Evolutionary conservation across 306 rosid genomes (phyloP).

Genomic region (Ormosia semicastrata): DNA sequence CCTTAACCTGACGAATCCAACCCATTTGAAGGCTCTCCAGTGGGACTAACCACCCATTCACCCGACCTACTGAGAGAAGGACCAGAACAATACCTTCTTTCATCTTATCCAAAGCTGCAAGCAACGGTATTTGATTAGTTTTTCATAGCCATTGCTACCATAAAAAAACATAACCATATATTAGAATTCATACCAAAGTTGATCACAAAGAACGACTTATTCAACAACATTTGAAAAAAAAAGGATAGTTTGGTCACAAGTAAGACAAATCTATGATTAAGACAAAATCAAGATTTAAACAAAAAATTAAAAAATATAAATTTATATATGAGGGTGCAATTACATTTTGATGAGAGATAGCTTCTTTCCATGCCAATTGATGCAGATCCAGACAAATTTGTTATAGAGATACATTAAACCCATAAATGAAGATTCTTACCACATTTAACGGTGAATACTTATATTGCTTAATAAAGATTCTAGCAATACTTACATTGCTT

Average conservation of each 20-base stretch:
- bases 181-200: conserved; percentile 18
- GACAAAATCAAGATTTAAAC: conserved; percentile 1
- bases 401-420: background rate
- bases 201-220: background rate
- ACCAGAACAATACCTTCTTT: conserved; percentile 88
- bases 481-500: background rate
- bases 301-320: too few species aligned
- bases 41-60: too few species aligned
- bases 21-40: too few species aligned
- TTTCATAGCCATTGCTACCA: conserved; percentile 65
- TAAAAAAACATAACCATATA: background rate
- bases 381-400: background rate
- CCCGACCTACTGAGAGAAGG: too few species aligned
- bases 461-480: background rate
- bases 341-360: background rate
- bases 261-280: background rate
- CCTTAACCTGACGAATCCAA: too few species aligned
- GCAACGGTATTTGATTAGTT: conserved; percentile 63
- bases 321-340: background rate
- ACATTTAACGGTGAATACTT: too few species aligned
- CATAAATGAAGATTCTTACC: background rate
- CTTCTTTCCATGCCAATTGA: background rate
- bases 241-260: background rate
- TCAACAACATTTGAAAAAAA: background rate
- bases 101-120: conserved; percentile 80